Conservation (phyloP, 2,329 filamentous ascomycete species). For the Clarireedia hainanense region DNA sequence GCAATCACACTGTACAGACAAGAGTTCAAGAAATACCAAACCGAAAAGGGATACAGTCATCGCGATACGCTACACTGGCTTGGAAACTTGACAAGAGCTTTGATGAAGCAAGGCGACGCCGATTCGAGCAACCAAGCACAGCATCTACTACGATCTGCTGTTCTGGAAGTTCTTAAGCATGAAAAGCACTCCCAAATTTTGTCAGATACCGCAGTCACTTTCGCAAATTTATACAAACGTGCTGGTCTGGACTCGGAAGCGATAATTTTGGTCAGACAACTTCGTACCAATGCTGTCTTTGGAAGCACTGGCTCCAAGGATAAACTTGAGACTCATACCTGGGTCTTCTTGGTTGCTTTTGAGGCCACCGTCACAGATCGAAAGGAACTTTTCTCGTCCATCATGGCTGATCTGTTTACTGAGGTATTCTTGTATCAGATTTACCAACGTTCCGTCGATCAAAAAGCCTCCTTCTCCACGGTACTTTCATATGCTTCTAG, state of each 20-base stretch:
- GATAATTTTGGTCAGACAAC: conserved; percentile 36
- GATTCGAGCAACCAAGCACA: conserved; percentile 30
- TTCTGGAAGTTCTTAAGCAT: conserved; percentile 33
- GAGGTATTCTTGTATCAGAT: conserved; percentile 35
- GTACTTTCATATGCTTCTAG: conserved; percentile 27
- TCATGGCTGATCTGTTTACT: conserved; percentile 36
- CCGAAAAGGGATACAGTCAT: conserved; percentile 10
- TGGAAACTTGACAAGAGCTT: conserved; percentile 37
- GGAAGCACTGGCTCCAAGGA: conserved; percentile 30
- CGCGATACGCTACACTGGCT: conserved; percentile 21
- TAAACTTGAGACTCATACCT: conserved; percentile 30
- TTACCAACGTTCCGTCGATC: conserved; percentile 33
- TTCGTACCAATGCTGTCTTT: conserved; percentile 43
- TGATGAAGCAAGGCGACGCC: conserved; percentile 37
- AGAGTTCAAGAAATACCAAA: conserved; percentile 8
- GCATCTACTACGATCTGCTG: conserved; percentile 24
- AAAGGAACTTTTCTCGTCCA: conserved; percentile 30
- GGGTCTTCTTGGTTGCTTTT: conserved; percentile 38
- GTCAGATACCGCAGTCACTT: conserved; percentile 41
- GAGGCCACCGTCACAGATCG: conserved; percentile 35
- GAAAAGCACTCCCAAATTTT: conserved; percentile 38
- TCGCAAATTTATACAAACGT: conserved; percentile 33
- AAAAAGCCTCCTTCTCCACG: conserved; percentile 34
- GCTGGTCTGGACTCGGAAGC: conserved; percentile 36
- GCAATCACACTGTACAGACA: conserved; percentile 13